Evolutionary conservation across 2,329 filamentous ascomycete genomes (phyloP).

Genomic region (Claviceps sp.): DNA sequence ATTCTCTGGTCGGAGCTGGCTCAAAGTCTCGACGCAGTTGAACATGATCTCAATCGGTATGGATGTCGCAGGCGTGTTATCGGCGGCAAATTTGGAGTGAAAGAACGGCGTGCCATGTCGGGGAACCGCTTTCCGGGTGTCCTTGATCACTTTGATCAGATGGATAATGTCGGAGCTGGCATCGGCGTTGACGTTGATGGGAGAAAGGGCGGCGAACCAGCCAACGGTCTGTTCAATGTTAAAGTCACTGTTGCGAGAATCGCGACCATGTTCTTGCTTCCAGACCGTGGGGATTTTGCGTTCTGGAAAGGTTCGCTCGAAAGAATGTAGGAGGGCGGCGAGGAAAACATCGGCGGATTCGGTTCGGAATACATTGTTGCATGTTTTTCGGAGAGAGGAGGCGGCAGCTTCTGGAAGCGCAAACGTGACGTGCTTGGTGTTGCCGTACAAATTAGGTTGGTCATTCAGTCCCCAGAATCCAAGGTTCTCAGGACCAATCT

Average conservation of each 20-base stretch:
- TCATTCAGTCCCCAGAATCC: constrained; percentile 34
- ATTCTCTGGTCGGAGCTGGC: constrained; percentile 33
- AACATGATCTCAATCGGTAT: constrained; percentile 46
- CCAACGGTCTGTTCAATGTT: constrained; percentile 45
- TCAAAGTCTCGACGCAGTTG: constrained; percentile 37
- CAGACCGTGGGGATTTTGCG: constrained; percentile 37
- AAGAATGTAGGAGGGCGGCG: constrained; percentile 40
- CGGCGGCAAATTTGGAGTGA: constrained; percentile 27
- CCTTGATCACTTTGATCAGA: constrained; percentile 39
- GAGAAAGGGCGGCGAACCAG: constrained; percentile 46
- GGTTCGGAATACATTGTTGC: constrained; percentile 34
- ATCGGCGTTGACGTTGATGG: constrained; percentile 31
- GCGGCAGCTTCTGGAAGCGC: constrained; percentile 28
- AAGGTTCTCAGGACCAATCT: constrained; percentile 25
- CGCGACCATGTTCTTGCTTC: constrained; percentile 38
- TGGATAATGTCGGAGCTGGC: constrained; percentile 35
- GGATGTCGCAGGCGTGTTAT: constrained; percentile 20
- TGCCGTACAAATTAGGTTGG: constrained; percentile 30
- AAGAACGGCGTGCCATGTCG: constrained; percentile 37
- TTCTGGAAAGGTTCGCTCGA: constrained; percentile 40
- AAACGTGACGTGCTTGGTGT: constrained; percentile 29
- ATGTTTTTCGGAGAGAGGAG: constrained; percentile 26
- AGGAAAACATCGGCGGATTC: constrained; percentile 41
- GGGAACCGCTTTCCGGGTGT: constrained; percentile 30
- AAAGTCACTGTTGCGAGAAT: constrained; percentile 28